Conservation (phyloP, 2,329 filamentous ascomycete genomes). For the Alternaria brassicae region DNA sequence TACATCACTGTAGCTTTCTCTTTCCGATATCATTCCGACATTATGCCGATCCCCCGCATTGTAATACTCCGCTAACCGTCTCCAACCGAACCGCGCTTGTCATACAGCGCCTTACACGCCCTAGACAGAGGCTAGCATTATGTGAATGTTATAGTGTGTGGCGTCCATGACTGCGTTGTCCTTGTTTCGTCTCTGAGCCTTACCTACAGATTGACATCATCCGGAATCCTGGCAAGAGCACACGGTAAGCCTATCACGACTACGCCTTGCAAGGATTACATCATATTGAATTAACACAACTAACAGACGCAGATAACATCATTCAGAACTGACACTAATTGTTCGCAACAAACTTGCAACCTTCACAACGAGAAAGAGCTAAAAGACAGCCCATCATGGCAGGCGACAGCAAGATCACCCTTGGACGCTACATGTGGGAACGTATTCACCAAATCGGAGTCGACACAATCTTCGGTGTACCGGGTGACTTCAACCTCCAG, state of each 20-base stretch:
- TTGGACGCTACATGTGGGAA: constrained; percentile 54
- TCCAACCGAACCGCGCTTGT: constrained; percentile 30
- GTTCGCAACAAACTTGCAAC: background rate
- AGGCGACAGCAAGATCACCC: constrained; percentile 42
- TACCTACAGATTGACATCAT: background rate
- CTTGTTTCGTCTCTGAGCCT: background rate
- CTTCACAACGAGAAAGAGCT: background rate
- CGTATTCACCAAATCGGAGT: constrained; percentile 53
- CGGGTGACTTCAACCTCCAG: constrained; percentile 57
- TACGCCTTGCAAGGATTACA: background rate
- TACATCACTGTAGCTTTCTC: background rate
- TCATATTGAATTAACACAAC: background rate
- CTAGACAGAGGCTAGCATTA: constrained; percentile 15
- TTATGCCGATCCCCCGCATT: constrained; percentile 15
- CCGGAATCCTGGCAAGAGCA: background rate
- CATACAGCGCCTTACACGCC: constrained; percentile 18
- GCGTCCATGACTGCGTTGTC: background rate
- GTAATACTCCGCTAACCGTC: constrained; percentile 18
- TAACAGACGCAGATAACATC: background rate
- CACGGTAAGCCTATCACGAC: constrained; percentile 2
- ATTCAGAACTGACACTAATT: background rate
- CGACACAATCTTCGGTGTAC: constrained; percentile 53
- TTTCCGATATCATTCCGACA: constrained; percentile 15
- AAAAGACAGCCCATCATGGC: constrained; percentile 2
- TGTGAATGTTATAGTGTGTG: background rate